These are phyloP conservation scores for Hygrophorus pudorinus DNA, from an alignment of 768 basidiomycete species.

Conservation along the genomic window DNA sequence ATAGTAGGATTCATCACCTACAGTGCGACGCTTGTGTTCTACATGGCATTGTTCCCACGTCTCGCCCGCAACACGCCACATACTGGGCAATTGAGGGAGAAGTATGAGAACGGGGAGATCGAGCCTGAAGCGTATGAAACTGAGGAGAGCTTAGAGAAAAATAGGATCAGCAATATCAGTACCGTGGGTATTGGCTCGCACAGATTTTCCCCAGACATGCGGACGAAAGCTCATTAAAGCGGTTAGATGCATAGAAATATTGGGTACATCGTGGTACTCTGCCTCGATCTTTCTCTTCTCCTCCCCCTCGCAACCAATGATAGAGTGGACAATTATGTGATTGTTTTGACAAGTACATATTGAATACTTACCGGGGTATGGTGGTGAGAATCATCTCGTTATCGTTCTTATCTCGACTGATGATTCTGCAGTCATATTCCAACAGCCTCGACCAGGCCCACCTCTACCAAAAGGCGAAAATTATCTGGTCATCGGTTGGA, in stretches of 20 bases:
- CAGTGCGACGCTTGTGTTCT: constrained; percentile 76
- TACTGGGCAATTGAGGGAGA: constrained; percentile 42
- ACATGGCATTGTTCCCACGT: constrained; percentile 67
- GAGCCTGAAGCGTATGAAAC: constrained; percentile 52
- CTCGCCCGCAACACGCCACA: constrained; percentile 70
- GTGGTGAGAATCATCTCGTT: constrained; percentile 51
- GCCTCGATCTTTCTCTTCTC: constrained; percentile 61
- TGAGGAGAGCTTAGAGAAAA: constrained; percentile 78
- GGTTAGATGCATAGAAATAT: constrained; percentile 69
- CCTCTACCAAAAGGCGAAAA: constrained; percentile 64
- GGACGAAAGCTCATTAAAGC: no score
- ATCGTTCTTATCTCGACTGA: background rate
- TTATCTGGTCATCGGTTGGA: constrained; percentile 81
- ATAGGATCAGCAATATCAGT: constrained; percentile 75
- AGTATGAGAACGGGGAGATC: constrained; percentile 52
- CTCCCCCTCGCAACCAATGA: constrained; percentile 50
- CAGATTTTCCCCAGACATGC: no score
- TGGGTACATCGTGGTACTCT: constrained; percentile 57
- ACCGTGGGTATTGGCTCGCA: constrained; percentile 45
- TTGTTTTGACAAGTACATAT: constrained; percentile 66
- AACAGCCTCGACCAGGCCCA: constrained; percentile 78
- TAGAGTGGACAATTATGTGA: constrained; percentile 63
- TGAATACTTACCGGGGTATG: constrained; percentile 78
- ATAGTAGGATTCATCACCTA: constrained; percentile 75
- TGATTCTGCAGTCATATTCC: constrained; percentile 54